phyloP scores from a whole-genome alignment of 2,329 filamentous ascomycete species.

The Dothidotthia symphoricarpi region DNA sequence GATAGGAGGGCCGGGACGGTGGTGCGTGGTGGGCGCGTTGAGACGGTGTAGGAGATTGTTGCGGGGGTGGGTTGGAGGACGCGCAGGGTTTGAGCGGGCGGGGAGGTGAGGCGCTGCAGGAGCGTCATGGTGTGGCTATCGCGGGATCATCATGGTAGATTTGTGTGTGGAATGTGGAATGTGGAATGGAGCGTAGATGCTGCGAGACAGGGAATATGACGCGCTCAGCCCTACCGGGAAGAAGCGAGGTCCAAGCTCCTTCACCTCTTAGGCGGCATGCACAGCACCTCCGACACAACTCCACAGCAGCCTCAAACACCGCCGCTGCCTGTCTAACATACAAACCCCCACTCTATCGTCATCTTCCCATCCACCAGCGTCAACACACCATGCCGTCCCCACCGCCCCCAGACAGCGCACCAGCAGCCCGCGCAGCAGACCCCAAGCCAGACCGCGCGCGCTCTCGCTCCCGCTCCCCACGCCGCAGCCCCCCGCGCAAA shows the following conservation, averaged over 20 bases:
- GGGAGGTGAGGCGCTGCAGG: slow-evolving; percentile 27
- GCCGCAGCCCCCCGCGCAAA: slow-evolving; percentile 27
- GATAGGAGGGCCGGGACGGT: slow-evolving; percentile 49
- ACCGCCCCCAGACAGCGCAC: slow-evolving; percentile 10
- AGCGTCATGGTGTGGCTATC: slow-evolving; percentile 18
- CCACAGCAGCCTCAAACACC: neutral
- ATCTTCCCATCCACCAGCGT: no score
- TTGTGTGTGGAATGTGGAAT: neutral
- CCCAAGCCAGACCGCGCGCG: slow-evolving; percentile 16
- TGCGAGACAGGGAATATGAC: slow-evolving; percentile 6
- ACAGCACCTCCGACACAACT: slow-evolving; percentile 7
- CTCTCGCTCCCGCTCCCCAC: slow-evolving; percentile 31
- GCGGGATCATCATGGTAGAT: slow-evolving; percentile 6
- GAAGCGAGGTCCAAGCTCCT: slow-evolving; percentile 17
- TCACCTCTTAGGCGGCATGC: slow-evolving; percentile 7
- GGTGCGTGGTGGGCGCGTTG: slow-evolving; percentile 63
- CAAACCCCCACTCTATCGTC: neutral
- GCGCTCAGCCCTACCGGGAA: slow-evolving; percentile 18
- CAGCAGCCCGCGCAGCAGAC: slow-evolving; percentile 2
- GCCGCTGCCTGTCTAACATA: neutral
- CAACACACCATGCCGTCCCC: slow-evolving; percentile 26
- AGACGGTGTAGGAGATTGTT: slow-evolving; percentile 89
- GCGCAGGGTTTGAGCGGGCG: slow-evolving; percentile 26
- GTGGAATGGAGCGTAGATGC: slow-evolving; percentile 4
- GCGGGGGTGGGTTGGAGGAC: slow-evolving; percentile 62